Conservation (phyloP, 2,329 filamentous ascomycete genomes). For the Hypoxylon rubiginosum region DNA sequence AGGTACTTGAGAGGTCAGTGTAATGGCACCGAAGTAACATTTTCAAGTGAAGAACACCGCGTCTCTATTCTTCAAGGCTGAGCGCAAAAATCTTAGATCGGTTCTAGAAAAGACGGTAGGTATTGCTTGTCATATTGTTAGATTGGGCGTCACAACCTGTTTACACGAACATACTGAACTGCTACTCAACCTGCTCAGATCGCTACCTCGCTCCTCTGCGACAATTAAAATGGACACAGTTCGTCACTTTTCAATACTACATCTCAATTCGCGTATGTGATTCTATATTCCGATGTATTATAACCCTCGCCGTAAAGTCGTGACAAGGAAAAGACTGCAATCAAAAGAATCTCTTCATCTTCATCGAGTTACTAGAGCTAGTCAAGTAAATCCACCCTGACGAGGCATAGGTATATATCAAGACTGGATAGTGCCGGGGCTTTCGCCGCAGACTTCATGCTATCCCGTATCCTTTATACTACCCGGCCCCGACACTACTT, state of each 20-base stretch:
- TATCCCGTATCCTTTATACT: slow-evolving; percentile 24
- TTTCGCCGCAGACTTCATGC: slow-evolving; percentile 39
- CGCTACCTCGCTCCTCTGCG: not conserved
- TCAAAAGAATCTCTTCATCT: slow-evolving; percentile 44
- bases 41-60: too few species aligned
- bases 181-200: not conserved
- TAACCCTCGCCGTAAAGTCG: slow-evolving; percentile 55
- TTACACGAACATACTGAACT: not conserved
- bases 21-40: too few species aligned
- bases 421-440: slow-evolving; percentile 34
- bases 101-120: too few species aligned
- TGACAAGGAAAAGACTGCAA: slow-evolving; percentile 50
- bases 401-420: slow-evolving; percentile 18
- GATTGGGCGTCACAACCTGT: too few species aligned
- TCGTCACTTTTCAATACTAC: slow-evolving; percentile 20
- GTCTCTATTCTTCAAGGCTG: not conserved
- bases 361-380: slow-evolving; percentile 42
- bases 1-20: too few species aligned
- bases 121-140: too few species aligned
- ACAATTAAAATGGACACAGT: not conserved
- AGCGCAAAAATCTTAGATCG: not conserved
- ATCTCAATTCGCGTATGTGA: slow-evolving; percentile 36
- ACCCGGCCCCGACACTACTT: slow-evolving; percentile 31
- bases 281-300: slow-evolving; percentile 52
- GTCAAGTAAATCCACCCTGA: slow-evolving; percentile 40